These are phyloP conservation scores for Colletotrichum sp. DNA, from an alignment of 2,329 filamentous ascomycete species.

Conservation along the genomic window DNA sequence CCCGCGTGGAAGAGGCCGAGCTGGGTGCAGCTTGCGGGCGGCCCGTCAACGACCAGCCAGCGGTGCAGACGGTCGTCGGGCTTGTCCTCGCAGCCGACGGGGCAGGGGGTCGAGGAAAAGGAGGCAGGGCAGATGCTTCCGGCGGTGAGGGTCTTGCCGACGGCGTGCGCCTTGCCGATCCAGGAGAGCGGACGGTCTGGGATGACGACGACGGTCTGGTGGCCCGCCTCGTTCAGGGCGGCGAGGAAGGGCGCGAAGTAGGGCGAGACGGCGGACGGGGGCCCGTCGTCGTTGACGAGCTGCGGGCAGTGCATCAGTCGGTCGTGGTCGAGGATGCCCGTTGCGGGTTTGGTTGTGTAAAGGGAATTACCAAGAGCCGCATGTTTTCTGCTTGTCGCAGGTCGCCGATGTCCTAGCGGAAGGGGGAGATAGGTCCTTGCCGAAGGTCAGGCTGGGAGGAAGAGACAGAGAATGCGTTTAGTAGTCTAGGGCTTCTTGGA, in stretches of 20 bases:
- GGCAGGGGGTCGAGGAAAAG: background rate
- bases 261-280: slow-evolving; percentile 63
- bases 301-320: slow-evolving; percentile 6
- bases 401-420: slow-evolving; percentile 3
- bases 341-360: background rate
- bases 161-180: slow-evolving; percentile 80
- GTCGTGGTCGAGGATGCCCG: background rate
- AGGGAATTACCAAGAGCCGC: slow-evolving; percentile 17
- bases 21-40: slow-evolving; percentile 64
- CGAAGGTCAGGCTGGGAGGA: background rate
- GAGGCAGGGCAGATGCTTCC: slow-evolving; percentile 17
- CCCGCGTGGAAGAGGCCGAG: slow-evolving; percentile 62
- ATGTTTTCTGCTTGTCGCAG: background rate
- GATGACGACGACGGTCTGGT: slow-evolving; percentile 72
- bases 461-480: background rate
- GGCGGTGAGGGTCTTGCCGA: slow-evolving; percentile 63
- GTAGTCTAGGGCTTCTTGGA: background rate
- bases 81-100: slow-evolving; percentile 37
- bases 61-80: slow-evolving; percentile 45
- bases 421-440: background rate
- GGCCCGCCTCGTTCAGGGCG: slow-evolving; percentile 61
- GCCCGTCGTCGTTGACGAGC: slow-evolving; percentile 62
- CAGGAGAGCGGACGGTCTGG: slow-evolving; percentile 75
- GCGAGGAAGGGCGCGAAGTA: slow-evolving; percentile 62
- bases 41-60: slow-evolving; percentile 65